Conservation (phyloP, 2,329 filamentous ascomycete genomes). For the Botrytis sinoallii region DNA sequence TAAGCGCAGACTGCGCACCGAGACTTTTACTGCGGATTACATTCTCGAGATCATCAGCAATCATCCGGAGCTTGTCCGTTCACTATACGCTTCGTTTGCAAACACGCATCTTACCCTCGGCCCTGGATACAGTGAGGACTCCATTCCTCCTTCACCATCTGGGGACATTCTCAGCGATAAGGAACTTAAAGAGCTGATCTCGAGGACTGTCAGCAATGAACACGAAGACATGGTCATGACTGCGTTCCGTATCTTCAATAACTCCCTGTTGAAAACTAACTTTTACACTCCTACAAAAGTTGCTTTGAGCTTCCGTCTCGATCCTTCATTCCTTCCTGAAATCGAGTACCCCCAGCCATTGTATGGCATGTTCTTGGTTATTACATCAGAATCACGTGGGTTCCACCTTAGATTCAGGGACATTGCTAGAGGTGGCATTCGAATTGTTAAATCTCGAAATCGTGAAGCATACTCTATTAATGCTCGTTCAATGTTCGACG, state of each 20-base stretch:
- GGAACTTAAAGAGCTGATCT: conserved; percentile 72
- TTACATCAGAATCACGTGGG: conserved; percentile 92
- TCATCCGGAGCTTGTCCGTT: conserved; percentile 82
- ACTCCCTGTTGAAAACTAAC: conserved; percentile 91
- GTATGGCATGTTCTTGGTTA: conserved; percentile 98
- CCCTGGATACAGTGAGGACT: conserved; percentile 50
- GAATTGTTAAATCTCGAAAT: conserved; percentile 97
- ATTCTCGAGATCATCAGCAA: conserved; percentile 95
- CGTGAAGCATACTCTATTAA: conserved; percentile 97
- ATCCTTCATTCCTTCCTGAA: conserved; percentile 82
- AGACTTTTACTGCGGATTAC: conserved; percentile 98
- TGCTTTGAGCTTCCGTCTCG: conserved; percentile 90
- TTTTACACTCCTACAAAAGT: conserved; percentile 95
- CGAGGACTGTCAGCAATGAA: conserved; percentile 80
- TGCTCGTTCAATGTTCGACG: conserved; percentile 91
- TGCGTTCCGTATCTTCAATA: conserved; percentile 94
- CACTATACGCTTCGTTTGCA: conserved; percentile 88
- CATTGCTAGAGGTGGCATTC: conserved; percentile 93
- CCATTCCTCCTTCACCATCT: conserved; percentile 53
- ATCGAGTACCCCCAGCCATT: conserved; percentile 91
- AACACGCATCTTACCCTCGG: conserved; percentile 68
- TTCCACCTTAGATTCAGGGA: conserved; percentile 98
- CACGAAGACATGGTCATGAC: conserved; percentile 98
- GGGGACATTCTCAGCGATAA: conserved; percentile 71
- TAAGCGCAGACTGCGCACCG: conserved; percentile 89